phyloP scores from a whole-genome alignment of 805 yeast species.

The Candida lessepsii region DNA sequence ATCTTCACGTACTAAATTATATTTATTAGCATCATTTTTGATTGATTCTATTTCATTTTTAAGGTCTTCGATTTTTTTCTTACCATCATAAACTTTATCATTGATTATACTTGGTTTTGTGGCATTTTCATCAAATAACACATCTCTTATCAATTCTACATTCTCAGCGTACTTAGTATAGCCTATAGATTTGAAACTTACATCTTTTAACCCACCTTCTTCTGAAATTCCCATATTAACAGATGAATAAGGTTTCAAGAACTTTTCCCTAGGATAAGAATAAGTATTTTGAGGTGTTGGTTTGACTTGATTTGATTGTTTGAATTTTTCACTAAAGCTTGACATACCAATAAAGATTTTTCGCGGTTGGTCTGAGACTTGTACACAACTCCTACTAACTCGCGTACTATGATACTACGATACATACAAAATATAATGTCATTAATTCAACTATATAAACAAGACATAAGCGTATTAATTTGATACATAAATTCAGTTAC shows the following conservation, averaged over 20 bases:
- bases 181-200: constrained; percentile 41
- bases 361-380: too few relatives aligned
- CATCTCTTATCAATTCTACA: constrained; percentile 30
- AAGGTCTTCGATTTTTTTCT: constrained; percentile 21
- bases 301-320: constrained; percentile 7
- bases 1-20: not conserved
- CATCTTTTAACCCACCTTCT: constrained; percentile 41
- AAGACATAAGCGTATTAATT: not conserved
- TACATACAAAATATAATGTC: too few relatives aligned
- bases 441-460: not conserved
- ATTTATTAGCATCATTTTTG: not conserved
- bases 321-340: constrained; percentile 14
- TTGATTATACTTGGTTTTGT: constrained; percentile 16
- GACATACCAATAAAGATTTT: constrained; percentile 8
- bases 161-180: constrained; percentile 37
- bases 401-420: too few relatives aligned
- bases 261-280: constrained; percentile 19
- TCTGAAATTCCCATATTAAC: constrained; percentile 39
- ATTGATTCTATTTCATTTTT: not conserved
- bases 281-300: constrained; percentile 16
- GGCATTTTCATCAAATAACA: constrained; percentile 19
- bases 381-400: too few relatives aligned
- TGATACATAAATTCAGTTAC: too few relatives aligned
- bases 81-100: constrained; percentile 20
- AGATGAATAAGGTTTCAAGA: constrained; percentile 28